Evolutionary conservation across 2,329 filamentous ascomycete genomes (phyloP), one percentile per base, ranked within the genome.

Genomic region (Aspergillus vadensis): DNA sequence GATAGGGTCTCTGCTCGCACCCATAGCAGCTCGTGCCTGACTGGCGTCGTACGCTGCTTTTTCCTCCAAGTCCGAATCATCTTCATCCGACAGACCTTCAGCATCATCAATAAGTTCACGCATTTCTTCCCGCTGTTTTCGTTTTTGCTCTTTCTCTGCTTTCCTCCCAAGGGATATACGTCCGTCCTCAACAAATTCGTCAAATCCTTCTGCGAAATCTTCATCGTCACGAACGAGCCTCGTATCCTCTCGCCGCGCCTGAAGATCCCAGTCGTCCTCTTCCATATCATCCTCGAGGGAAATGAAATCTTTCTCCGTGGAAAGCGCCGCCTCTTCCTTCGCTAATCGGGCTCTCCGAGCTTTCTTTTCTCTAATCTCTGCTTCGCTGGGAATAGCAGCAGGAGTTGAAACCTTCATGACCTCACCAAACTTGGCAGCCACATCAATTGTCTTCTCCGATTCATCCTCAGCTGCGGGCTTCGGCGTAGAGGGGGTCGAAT

Each of bases 161-260:
- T 90, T 91, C 63, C 84, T 87, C 36, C 92, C 91, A 0, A 97
- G 81, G 1, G 91, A 86, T 9, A 97, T 85, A 7, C 86, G 86
- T 8, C 91, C 92, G 71, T 97, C 91, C 43, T 95, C 91, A 8
- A 95, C 91, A 69, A 91, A 97, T 57, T 94, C 89, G 62, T 98
- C 94, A 68, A 96, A 98, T 0, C 92, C 93, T 77, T 98, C 95
- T 39, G 91, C 91, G 0, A 97, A 84, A 70, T 98, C 92, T 72
- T 98, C 94, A 68, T 98, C 94, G 36, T 97, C 92, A 44, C 84
- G 85, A 5, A 92, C 85, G 2, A 98, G 83, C 1, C 94, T 85
- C 5, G 89, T 90, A 63, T 92, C 86, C 65, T 86, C 86, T 68
- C 86, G 86, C 17, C 79, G 77, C 55, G 81, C 78, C 2, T 83